Evolutionary conservation across 2,329 filamentous ascomycete species (phyloP).

Genomic region (Colletotrichum chrysophilum): DNA sequence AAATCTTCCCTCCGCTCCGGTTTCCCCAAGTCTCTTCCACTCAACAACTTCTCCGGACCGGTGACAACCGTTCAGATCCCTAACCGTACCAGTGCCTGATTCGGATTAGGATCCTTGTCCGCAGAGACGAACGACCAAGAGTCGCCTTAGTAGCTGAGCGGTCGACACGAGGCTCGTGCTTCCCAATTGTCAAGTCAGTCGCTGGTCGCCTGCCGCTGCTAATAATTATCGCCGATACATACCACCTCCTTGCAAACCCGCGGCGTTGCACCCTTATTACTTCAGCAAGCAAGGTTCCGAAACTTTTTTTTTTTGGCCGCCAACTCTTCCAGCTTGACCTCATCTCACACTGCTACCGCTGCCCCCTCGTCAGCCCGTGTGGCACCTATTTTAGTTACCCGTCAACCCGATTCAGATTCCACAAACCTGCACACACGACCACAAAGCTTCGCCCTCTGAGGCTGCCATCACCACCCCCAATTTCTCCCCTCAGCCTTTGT

Average conservation of each 20-base stretch:
- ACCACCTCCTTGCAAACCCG: not conserved
- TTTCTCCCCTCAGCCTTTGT: not conserved
- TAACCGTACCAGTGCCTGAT: not conserved
- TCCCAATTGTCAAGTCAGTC: not conserved
- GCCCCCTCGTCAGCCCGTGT: slow-evolving; percentile 16
- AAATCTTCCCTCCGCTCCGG: not conserved
- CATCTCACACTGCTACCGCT: not conserved
- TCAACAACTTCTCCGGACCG: not conserved
- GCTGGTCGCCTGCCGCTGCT: not conserved
- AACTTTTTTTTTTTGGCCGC: slow-evolving; percentile 4
- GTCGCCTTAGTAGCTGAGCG: not conserved
- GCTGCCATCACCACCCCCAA: slow-evolving; percentile 13
- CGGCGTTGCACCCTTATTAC: slow-evolving; percentile 7
- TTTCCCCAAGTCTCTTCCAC: not conserved
- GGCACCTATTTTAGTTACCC: slow-evolving; percentile 23
- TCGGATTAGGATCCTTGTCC: not conserved
- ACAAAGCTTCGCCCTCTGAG: slow-evolving; percentile 13
- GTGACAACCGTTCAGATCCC: not conserved
- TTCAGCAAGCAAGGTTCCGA: slow-evolving; percentile 21
- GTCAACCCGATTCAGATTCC: slow-evolving; percentile 17
- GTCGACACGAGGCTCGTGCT: not conserved
- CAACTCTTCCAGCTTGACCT: not conserved
- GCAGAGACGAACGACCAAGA: not conserved
- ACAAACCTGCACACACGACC: slow-evolving; percentile 19
- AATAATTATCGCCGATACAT: not conserved